phyloP scores from a whole-genome alignment of 441 rosid genomes.

The Melastoma candidum region DNA sequence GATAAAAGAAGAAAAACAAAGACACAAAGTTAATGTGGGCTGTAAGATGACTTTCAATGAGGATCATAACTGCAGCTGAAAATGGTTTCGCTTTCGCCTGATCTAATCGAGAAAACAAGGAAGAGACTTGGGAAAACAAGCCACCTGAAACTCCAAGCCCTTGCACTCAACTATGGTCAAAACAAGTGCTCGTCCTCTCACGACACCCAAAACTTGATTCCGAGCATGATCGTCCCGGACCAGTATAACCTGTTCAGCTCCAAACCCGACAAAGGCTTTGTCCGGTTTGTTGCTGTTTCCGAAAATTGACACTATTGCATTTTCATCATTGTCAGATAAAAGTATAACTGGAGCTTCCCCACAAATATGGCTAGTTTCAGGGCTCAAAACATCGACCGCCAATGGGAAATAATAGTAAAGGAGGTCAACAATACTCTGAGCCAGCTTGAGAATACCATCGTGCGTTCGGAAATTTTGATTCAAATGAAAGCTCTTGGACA shows the following conservation, averaged over 20 bases:
- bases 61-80: not conserved
- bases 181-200: slow-evolving; percentile 47
- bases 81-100: not conserved
- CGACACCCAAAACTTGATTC: slow-evolving; percentile 24
- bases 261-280: slow-evolving; percentile 31
- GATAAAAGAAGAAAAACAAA: not conserved
- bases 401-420: slow-evolving; percentile 34
- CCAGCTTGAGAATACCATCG: slow-evolving; percentile 42
- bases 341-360: slow-evolving; percentile 48
- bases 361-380: slow-evolving; percentile 29
- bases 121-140: not conserved
- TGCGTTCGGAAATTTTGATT: slow-evolving; percentile 56
- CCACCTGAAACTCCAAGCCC: slow-evolving; percentile 56
- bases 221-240: slow-evolving; percentile 36
- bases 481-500: slow-evolving; percentile 31
- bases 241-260: slow-evolving; percentile 48
- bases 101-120: not conserved
- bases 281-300: slow-evolving; percentile 18
- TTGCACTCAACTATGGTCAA: slow-evolving; percentile 46
- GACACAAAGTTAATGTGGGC: no score
- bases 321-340: slow-evolving; percentile 24
- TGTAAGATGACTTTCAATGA: no score
- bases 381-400: slow-evolving; percentile 28
- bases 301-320: slow-evolving; percentile 29
- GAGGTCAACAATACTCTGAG: slow-evolving; percentile 41